Evolutionary conservation across 2,329 filamentous ascomycete genomes (phyloP), one percentile per base, ranked within the genome.

Genomic region (Fusarium odoratissimum): DNA sequence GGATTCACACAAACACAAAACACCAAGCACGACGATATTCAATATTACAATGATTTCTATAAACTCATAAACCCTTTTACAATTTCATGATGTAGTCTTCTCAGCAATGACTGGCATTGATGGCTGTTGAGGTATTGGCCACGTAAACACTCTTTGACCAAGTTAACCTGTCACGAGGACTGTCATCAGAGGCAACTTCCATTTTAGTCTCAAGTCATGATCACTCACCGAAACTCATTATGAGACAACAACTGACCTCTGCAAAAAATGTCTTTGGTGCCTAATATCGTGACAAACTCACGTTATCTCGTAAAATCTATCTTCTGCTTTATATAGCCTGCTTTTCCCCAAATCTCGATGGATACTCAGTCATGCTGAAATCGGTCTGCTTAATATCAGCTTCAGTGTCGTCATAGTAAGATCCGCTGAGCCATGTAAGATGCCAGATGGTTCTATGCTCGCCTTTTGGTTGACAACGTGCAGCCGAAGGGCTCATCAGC

Each of bases 201-300:
- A 48, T 31, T 60, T 61, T 48, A 66, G 62, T 42, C 38, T 33
- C 46, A 54, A 30, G 45, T 57, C 45, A 58, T n/a, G 30, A 35
- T 62, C 59, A 71, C 57, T 48, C 38, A 54, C 33, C 28, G 19
- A 60, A 35, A 64, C 63, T 69, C 64, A 72, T 33, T n/a, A 59
- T 59, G 40, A 62, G 69, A 70, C 57, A 61, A 44, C 54, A 44
- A 64, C 70, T 75, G 69, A 63, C 66, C 45, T 59, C 5, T 28
- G 30, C 33, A 41, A 57, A 51, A 51, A 55, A 64, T 75, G 72
- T 67, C 72, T 73, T 58, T 60, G 25, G 28, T 52, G 45, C 23
- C 40, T 19, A 52, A 19, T 42, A 52, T 54, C 66, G 66, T 76
- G 75, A 76, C 75, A 67, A 28, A 33, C 66, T 76, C 75, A 76